Evolutionary conservation across 768 basidiomycete genomes (phyloP), one percentile per base, ranked within the genome.

Genomic region (Hericium coralloides): DNA sequence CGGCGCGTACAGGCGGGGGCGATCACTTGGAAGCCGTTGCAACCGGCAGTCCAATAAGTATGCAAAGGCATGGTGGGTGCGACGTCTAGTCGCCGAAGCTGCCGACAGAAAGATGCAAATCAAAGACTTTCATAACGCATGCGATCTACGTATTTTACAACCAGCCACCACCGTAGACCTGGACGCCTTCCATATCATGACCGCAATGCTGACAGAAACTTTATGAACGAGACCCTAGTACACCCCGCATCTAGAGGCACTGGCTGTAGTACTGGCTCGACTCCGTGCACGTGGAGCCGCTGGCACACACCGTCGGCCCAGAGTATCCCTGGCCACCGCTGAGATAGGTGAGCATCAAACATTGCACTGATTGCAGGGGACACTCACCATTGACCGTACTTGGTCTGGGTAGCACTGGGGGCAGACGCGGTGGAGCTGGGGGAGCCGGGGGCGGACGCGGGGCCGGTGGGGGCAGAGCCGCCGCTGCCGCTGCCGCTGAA

Each of bases 401-500:
- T 45, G 14, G 43, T 45, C 43, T 45, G 43, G 12, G 43, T 45
- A 45, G 43, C 43, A 20, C 14, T 20, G 43, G 43, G 43, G 43
- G 43, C 43, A 3, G 43, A 45, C 43, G 43, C 43, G 43, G 43
- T 45, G n/a, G 43, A 45, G 43, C 14, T 45, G 43, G 43, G 43
- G 14, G 43, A 45, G 14, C 12, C 43, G 12, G n/a, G n/a, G 43
- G n/a, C 41, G 43, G 43, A 45, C 43, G 43, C 17, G 10, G n/a
- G n/a, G 43, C 43, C 39, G n/a, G 43, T n/a, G 20, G n/a, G n/a
- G 43, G n/a, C 39, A 18, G 39, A 41, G 2, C 15, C 14, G 38
- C 38, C 38, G 18, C 7, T 15, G 39, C 39, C 43, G 20, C 59
- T 50, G 48, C 55, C 55, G 45, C 60, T 64, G 62, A 63, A 79